Base-by-base conservation (phyloP, 1,139 yeast species). In the Lodderomyces oxycetoniae region DNA sequence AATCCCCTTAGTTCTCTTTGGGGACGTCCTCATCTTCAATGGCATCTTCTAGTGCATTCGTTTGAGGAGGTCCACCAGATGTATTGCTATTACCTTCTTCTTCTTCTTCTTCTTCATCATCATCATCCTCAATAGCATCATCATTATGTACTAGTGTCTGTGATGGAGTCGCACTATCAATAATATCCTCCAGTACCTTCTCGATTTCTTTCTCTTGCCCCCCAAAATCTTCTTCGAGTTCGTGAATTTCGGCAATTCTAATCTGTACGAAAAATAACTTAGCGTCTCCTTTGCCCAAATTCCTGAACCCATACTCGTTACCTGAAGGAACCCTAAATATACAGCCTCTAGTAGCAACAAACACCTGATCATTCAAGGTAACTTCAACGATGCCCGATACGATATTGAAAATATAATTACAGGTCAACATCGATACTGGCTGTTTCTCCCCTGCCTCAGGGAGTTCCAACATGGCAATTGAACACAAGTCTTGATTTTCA, bases 251-350 rank as follows among this genome's bases (percentile, higher is more conserved):
- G 19, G 48, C 41, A 16, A 33, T 33, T 30, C 50, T 75, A 3
- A 82, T 71, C 53, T 87, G 95, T 2, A 85, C 89, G 53, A 87
- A 87, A 55, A 84, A 86, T 52, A 88, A 50, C 39, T 72, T 69
- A 0, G 83, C 87, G 20, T 69, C 67, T 9, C 61, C 65, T 33
- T 63, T 61, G 0, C 87, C 84, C 28, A 67, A 64, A 49, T 86
- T 77, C 40, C 66, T 62, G 52, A 83, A 63, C 38, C 83, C 74
- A 53, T 85, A 87, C 32, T 70, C 67, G 50, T 83, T 86, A 4
- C 80, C 82, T 59, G 82, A 71, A 0, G 96, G 96, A 3, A 88
- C 71, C 46, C 83, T 85, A 48, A 88, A 80, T 2, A 91, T 74
- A 38, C 95, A 84, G 1, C 95, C 96, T 41, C 71, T 63, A 0